Base-by-base conservation (phyloP, 225 moss, liverwort and hornwort species). In the Antitrichia curtipendula region DNA sequence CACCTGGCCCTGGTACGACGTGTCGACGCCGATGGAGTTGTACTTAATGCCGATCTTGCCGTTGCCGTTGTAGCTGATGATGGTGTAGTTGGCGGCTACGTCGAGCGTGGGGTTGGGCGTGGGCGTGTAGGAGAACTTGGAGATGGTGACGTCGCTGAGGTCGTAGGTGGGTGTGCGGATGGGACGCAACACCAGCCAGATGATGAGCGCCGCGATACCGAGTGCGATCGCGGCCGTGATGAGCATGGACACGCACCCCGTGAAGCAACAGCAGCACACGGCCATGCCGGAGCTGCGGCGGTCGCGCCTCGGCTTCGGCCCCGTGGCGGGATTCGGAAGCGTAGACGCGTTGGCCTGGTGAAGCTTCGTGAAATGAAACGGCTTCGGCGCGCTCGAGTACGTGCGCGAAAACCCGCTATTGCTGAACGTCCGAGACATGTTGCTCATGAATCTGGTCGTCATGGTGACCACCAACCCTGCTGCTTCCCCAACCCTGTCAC, bases 21-120 rank as follows among this genome's bases (percentile, higher is more conserved):
- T 92, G 17, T 92, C 75, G n/a, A 97, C 68, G 29, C 77, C 83
- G 54, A 98, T 95, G 9, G 31, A 27, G 24, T 92, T 90, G 69
- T 97, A 97, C 47, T 92, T 92, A 79, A 98, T 91, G 82, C 95
- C 95, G 57, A 98, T 96, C 78, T 96, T 95, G 85, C 89, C 87
- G 82, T 98, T 98, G 31, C 95, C 93, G 75, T 98, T 98, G 59
- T 89, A 90, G 29, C 92, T 92, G 17, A 83, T 17, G 28, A 98
- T 85, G 47, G 79, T 84, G 88, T 91, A 98, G 2, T 43, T 43
- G 0, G 89, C 92, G 12, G 80, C 83, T 15, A 91, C 91, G 41
- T 90, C 92, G 24, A 98, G 86, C 11, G 59, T 81, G 20, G 11
- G 36, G 7, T 15, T 71, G 29, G 84, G 84, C 5, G 74, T 34